These are phyloP conservation scores for Suillus ampliporus DNA, from an alignment of 768 basidiomycete genomes.

Conservation along the genomic window DNA sequence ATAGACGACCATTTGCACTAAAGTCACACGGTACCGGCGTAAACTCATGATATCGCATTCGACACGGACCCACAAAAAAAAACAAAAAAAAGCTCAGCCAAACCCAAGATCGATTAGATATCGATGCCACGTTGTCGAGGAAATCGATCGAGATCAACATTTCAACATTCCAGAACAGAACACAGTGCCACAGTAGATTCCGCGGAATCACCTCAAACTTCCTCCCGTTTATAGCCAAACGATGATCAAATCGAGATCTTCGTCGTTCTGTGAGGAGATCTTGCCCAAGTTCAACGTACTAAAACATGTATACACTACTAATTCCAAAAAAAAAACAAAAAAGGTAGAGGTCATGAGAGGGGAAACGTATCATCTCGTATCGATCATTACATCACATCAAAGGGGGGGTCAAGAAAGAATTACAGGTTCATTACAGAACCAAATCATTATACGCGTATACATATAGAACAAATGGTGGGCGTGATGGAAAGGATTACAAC, in stretches of 20 bases:
- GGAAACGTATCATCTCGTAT: background rate
- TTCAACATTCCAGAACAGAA: background rate
- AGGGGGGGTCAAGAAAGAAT: background rate
- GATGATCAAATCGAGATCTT: background rate
- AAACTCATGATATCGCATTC: no score
- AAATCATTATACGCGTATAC: conserved; percentile 9
- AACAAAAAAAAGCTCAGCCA: background rate
- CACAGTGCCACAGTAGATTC: no score
- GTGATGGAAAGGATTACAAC: conserved; percentile 1
- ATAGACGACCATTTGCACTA: no score
- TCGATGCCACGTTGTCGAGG: conserved; percentile 7
- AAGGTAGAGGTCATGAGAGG: background rate
- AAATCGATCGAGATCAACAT: conserved; percentile 6
- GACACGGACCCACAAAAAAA: background rate
- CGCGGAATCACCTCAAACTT: background rate
- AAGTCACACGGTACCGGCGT: no score
- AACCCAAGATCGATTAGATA: conserved; percentile 1
- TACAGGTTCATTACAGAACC: conserved; percentile 10
- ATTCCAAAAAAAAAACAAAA: background rate
- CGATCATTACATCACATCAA: background rate
- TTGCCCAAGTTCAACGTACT: no score
- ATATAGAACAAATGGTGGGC: background rate
- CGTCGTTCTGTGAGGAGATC: no score
- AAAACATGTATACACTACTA: no score
- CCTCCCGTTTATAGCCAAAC: background rate